phyloP scores from a whole-genome alignment of 2,329 filamentous ascomycete species.

The Diaporthe sp. region DNA sequence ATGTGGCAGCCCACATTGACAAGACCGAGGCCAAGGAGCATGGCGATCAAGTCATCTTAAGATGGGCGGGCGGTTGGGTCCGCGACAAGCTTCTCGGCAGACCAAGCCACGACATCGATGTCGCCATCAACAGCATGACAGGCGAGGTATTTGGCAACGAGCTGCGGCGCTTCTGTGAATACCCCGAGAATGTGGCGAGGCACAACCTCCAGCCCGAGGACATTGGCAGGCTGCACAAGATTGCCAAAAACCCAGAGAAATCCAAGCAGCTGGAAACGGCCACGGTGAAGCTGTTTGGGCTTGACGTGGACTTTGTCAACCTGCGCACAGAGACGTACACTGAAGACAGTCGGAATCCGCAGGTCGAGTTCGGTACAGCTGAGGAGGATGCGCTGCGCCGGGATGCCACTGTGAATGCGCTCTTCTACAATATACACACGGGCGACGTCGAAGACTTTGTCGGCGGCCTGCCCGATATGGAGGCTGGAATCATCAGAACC shows the following conservation, averaged over 20 bases:
- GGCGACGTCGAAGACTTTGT: conserved; percentile 88
- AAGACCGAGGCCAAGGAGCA: conserved; percentile 46
- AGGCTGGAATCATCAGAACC: conserved; percentile 80
- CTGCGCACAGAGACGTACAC: conserved; percentile 91
- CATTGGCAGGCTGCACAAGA: conserved; percentile 85
- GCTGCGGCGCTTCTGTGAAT: conserved; percentile 77
- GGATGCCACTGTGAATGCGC: conserved; percentile 93
- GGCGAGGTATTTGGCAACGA: conserved; percentile 80
- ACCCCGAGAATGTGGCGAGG: conserved; percentile 70
- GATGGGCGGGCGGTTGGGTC: conserved; percentile 91
- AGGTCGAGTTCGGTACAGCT: conserved; percentile 94
- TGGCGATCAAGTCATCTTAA: conserved; percentile 71
- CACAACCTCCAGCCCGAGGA: conserved; percentile 71
- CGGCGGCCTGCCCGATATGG: conserved; percentile 82
- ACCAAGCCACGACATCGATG: conserved; percentile 85
- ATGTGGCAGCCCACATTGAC: conserved; percentile 82
- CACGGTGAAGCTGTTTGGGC: conserved; percentile 85
- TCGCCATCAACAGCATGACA: conserved; percentile 88
- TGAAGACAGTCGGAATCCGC: conserved; percentile 89
- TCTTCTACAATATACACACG: conserved; percentile 94
- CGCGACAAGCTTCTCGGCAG: conserved; percentile 84
- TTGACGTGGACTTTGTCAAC: conserved; percentile 96
- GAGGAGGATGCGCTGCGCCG: conserved; percentile 90
- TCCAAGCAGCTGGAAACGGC: conserved; percentile 96
- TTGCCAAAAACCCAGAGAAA: conserved; percentile 93